These are phyloP conservation scores for Aspergillus hortae DNA, from an alignment of 2,329 filamentous ascomycete genomes.

Conservation along the genomic window DNA sequence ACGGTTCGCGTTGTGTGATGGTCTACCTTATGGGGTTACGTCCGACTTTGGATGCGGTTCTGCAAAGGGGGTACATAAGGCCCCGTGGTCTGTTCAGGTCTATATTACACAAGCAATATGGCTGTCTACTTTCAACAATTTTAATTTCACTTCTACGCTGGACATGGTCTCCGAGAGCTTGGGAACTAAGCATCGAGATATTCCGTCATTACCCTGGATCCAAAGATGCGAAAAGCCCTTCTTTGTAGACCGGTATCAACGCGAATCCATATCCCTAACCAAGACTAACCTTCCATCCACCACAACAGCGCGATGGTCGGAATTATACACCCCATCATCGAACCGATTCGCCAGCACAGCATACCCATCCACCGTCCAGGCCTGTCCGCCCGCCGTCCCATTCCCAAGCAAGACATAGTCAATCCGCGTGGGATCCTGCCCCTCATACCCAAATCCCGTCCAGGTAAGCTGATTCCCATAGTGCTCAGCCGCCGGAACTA, in stretches of 20 bases:
- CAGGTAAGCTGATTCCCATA: conserved; percentile 54
- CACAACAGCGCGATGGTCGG: conserved; percentile 57
- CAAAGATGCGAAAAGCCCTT: too few species aligned
- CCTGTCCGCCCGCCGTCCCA: conserved; percentile 9
- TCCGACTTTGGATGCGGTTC: too few species aligned
- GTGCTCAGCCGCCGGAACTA: conserved; percentile 31
- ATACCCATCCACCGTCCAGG: conserved; percentile 47
- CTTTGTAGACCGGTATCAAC: background rate
- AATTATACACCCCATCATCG: conserved; percentile 53
- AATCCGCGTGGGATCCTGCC: conserved; percentile 41
- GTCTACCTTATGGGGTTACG: too few species aligned
- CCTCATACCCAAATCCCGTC: conserved; percentile 50
- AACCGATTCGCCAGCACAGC: conserved; percentile 53
- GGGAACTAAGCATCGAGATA: too few species aligned
- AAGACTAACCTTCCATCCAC: conserved; percentile 41
- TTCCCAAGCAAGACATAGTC: conserved; percentile 50
- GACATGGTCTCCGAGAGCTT: too few species aligned
- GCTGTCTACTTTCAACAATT: too few species aligned
- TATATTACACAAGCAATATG: too few species aligned
- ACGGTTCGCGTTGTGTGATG: too few species aligned
- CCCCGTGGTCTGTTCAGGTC: too few species aligned
- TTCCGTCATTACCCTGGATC: background rate
- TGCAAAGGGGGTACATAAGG: too few species aligned
- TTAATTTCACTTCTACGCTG: too few species aligned
- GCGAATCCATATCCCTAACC: background rate